Conservation (phyloP, 768 basidiomycete species). For the Agrocybe praecox region DNA sequence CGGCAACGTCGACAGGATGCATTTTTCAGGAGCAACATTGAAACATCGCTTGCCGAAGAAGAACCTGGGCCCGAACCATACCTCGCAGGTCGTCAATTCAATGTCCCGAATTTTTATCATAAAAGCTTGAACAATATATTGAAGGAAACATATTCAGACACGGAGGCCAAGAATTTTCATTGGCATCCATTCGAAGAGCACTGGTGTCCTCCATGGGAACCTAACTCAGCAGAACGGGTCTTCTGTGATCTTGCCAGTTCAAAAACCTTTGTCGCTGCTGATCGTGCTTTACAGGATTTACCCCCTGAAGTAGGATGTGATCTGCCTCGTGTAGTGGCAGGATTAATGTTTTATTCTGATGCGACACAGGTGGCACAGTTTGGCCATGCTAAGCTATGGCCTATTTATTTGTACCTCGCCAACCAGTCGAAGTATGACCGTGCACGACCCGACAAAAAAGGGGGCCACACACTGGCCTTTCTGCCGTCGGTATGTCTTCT, state of each 20-base stretch:
- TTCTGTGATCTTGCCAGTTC: too few species aligned
- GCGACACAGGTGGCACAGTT: background rate
- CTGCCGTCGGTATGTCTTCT: too few species aligned
- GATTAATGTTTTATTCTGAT: background rate
- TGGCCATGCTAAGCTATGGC: slow-evolving; percentile 24
- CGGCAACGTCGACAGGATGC: too few species aligned
- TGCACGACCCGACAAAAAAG: slow-evolving; percentile 22
- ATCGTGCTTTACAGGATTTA: too few species aligned
- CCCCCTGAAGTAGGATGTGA: background rate
- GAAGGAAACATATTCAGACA: background rate
- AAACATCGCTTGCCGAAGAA: too few species aligned
- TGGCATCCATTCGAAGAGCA: too few species aligned
- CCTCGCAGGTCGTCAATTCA: background rate
- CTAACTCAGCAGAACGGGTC: too few species aligned
- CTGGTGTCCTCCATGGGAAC: too few species aligned
- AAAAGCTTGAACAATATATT: background rate
- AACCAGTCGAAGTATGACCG: slow-evolving; percentile 37
- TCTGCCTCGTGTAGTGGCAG: background rate
- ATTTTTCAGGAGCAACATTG: too few species aligned
- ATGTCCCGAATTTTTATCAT: background rate
- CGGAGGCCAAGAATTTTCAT: too few species aligned
- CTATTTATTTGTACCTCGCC: slow-evolving; percentile 33
- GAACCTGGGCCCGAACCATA: too few species aligned
- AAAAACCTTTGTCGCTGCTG: too few species aligned
- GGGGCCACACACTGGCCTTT: slow-evolving; percentile 37